phyloP scores from a whole-genome alignment of 2,329 filamentous ascomycete species.

The Aspergillus chevalieri region DNA sequence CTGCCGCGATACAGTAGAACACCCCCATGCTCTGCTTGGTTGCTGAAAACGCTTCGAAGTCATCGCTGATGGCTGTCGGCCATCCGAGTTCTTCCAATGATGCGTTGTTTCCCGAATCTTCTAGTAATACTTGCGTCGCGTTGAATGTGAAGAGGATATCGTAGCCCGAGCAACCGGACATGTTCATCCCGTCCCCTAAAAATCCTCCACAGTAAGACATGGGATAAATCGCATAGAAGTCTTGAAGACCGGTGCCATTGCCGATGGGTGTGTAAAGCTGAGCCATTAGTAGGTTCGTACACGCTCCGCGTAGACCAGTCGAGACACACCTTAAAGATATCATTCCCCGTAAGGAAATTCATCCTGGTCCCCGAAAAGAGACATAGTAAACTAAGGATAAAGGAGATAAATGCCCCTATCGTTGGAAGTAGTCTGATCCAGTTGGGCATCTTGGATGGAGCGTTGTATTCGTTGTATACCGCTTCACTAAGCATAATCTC shows the following conservation, averaged over 20 bases:
- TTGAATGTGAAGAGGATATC: constrained; percentile 54
- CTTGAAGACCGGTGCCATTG: constrained; percentile 47
- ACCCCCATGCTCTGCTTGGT: constrained; percentile 51
- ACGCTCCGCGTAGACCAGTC: not conserved
- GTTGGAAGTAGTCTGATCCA: constrained; percentile 40
- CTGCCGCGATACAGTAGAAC: constrained; percentile 55
- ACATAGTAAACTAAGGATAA: constrained; percentile 55
- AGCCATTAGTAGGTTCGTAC: constrained; percentile 21
- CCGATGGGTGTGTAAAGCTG: constrained; percentile 38
- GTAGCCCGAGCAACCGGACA: constrained; percentile 50
- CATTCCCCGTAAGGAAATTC: constrained; percentile 51
- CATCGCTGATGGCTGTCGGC: constrained; percentile 51
- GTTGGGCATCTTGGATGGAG: constrained; percentile 9
- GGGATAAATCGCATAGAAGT: constrained; percentile 58
- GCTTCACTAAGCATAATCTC: not conserved
- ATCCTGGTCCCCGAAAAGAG: constrained; percentile 56
- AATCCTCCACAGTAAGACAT: constrained; percentile 54
- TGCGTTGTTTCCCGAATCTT: constrained; percentile 44
- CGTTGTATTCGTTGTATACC: not conserved
- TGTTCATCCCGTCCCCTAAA: constrained; percentile 40
- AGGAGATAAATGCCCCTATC: constrained; percentile 47
- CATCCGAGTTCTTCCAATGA: constrained; percentile 50
- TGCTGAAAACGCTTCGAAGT: constrained; percentile 46
- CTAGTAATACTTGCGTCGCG: constrained; percentile 45
- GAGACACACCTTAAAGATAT: constrained; percentile 49